phyloP scores from a whole-genome alignment of 345 rosid genomes.

The rapeseed (Brassica napus) region DNA sequence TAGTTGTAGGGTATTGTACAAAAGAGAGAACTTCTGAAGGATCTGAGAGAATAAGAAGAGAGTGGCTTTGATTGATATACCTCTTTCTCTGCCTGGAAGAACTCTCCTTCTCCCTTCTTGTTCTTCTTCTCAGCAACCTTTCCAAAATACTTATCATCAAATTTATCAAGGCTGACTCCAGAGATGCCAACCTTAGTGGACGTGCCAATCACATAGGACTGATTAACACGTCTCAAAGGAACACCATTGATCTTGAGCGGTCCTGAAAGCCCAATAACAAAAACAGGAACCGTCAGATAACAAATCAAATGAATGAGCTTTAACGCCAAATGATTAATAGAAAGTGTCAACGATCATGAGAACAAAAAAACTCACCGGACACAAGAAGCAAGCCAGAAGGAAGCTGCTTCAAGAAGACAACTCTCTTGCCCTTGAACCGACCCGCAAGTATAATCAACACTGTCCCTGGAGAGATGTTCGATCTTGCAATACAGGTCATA shows the following conservation, averaged over 20 bases:
- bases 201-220: constrained; percentile 64
- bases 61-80: neutral
- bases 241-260: constrained; percentile 80
- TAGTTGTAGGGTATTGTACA: no score
- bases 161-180: constrained; percentile 64
- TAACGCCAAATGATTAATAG: neutral
- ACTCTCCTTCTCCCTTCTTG: constrained; percentile 71
- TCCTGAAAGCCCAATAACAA: constrained; percentile 41
- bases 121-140: constrained; percentile 75
- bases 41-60: no score
- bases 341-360: neutral
- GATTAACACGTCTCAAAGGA: constrained; percentile 71
- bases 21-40: no score
- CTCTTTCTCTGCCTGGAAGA: constrained; percentile 50
- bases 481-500: constrained; percentile 42
- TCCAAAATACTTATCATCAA: constrained; percentile 69
- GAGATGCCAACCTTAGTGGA: constrained; percentile 70
- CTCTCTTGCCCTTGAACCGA: constrained; percentile 86
- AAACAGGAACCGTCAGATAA: neutral
- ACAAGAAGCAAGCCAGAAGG: constrained; percentile 81
- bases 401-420: constrained; percentile 81
- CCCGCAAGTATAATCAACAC: constrained; percentile 77
- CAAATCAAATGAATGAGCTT: neutral
- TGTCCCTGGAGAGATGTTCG: constrained; percentile 70
- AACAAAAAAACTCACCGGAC: constrained; percentile 49